phyloP scores from a whole-genome alignment of 495 filamentous ascomycete species.

The Aspergillus cavernicola region DNA sequence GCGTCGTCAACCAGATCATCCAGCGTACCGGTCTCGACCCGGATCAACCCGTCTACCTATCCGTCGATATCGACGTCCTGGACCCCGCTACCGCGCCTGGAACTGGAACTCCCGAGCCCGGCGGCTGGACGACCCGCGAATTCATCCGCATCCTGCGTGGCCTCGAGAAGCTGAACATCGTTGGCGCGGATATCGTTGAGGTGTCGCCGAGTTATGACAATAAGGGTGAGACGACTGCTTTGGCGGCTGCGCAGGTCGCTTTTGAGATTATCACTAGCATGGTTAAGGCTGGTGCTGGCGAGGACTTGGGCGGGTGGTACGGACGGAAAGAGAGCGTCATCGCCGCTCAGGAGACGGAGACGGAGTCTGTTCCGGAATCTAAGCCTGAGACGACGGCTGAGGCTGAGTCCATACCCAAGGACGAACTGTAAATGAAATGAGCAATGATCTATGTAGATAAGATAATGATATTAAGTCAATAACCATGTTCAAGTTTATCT shows the following conservation, averaged over 20 bases:
- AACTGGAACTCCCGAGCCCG: conserved; percentile 70
- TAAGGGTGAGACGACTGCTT: conserved; percentile 74
- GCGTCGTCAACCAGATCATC: conserved; percentile 57
- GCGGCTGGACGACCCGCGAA: conserved; percentile 72
- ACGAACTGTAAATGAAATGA: conserved; percentile 41
- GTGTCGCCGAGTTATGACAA: conserved; percentile 85
- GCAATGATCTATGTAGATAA: conserved; percentile 14
- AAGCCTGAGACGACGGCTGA: conserved; percentile 17
- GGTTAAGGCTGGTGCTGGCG: conserved; percentile 61
- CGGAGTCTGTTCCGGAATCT: conserved; percentile 13
- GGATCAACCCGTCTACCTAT: conserved; percentile 65
- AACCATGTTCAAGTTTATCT: neutral
- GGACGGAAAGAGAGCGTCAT: conserved; percentile 27
- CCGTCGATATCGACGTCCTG: conserved; percentile 71
- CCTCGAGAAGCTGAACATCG: conserved; percentile 64
- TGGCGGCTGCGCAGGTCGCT: conserved; percentile 77
- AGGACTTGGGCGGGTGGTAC: conserved; percentile 47
- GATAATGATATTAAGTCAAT: conserved; percentile 13
- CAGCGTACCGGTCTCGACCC: conserved; percentile 58
- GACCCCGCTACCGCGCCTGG: conserved; percentile 70
- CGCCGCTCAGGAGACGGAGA: conserved; percentile 16
- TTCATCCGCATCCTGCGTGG: conserved; percentile 67
- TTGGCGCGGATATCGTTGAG: conserved; percentile 79
- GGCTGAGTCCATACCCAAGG: conserved; percentile 27
- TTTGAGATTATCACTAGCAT: conserved; percentile 81